Percentiles rank a stretch among this genome's conserved stretches.
These are phyloP conservation scores for Asterella californica DNA, from an alignment of 225 moss, liverwort and hornwort species.

Conservation along the genomic window DNA sequence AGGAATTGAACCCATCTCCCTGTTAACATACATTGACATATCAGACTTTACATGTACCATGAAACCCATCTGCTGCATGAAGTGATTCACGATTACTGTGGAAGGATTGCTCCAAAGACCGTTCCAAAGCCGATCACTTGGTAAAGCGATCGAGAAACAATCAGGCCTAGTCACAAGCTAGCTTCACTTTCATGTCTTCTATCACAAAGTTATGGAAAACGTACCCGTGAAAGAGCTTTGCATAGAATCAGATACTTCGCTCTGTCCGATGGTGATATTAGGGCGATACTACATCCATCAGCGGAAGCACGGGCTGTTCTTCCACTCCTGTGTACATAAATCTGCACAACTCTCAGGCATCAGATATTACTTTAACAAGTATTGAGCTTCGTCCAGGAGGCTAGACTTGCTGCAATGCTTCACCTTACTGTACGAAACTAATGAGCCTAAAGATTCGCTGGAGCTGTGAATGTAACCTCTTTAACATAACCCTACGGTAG, in stretches of 20 bases:
- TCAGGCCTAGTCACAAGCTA: neutral
- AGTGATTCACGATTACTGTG: neutral
- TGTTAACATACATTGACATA: constrained; percentile 25
- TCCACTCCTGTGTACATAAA: constrained; percentile 96
- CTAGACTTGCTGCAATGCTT: neutral
- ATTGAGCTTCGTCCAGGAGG: neutral
- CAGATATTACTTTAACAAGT: neutral
- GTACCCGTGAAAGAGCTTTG: constrained; percentile 71
- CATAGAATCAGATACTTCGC: constrained; percentile 78
- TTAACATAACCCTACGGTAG: too few relatives aligned
- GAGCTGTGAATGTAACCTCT: neutral
- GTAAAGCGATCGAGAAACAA: neutral
- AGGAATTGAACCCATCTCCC: constrained; percentile 68
- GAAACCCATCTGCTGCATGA: neutral
- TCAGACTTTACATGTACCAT: neutral
- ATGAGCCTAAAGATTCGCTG: neutral
- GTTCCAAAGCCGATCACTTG: neutral
- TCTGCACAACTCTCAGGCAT: constrained; percentile 41
- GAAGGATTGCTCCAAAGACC: neutral
- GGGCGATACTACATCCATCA: constrained; percentile 91
- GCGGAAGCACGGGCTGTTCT: constrained; percentile 93
- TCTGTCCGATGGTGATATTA: constrained; percentile 84
- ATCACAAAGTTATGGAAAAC: neutral
- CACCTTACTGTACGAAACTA: neutral
- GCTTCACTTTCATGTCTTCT: neutral